Conservation (phyloP, 805 yeast genomes). For the Ogataea methylovora region DNA sequence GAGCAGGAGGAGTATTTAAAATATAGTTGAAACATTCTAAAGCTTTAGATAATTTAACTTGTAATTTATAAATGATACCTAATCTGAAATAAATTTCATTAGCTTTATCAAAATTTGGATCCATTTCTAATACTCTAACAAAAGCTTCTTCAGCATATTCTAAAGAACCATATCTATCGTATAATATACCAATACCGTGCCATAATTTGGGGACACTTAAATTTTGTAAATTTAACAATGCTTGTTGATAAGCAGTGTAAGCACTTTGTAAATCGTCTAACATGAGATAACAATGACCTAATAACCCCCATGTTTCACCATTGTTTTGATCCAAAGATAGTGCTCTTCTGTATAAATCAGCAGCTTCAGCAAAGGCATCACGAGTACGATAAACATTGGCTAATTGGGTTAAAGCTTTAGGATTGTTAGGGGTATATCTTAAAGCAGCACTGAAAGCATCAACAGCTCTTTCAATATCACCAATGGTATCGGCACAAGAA, state of each 20-base stretch:
- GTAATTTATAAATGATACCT: conserved; percentile 95
- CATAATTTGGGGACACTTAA: conserved; percentile 95
- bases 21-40: conserved; percentile 94
- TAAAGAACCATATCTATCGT: conserved; percentile 91
- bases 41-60: conserved; percentile 77
- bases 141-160: conserved; percentile 99
- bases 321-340: conserved; percentile 74
- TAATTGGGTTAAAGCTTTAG: conserved; percentile 75
- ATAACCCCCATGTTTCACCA: conserved; percentile 95
- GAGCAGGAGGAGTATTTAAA: conserved; percentile 85
- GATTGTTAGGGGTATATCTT: conserved; percentile 77
- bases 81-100: conserved; percentile 93
- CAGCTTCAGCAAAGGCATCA: conserved; percentile 90
- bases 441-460: conserved; percentile 84
- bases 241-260: conserved; percentile 94
- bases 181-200: conserved; percentile 97
- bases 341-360: conserved; percentile 87
- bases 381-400: conserved; percentile 85
- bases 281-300: conserved; percentile 96
- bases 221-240: conserved; percentile 81
- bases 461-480: conserved; percentile 84
- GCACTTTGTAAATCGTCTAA: conserved; percentile 93
- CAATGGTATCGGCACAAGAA: conserved; percentile 79
- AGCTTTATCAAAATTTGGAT: conserved; percentile 93
- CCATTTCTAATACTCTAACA: conserved; percentile 90